These are phyloP conservation scores for Pleurotus ostreatus DNA, from an alignment of 768 basidiomycete species.

Conservation along the genomic window DNA sequence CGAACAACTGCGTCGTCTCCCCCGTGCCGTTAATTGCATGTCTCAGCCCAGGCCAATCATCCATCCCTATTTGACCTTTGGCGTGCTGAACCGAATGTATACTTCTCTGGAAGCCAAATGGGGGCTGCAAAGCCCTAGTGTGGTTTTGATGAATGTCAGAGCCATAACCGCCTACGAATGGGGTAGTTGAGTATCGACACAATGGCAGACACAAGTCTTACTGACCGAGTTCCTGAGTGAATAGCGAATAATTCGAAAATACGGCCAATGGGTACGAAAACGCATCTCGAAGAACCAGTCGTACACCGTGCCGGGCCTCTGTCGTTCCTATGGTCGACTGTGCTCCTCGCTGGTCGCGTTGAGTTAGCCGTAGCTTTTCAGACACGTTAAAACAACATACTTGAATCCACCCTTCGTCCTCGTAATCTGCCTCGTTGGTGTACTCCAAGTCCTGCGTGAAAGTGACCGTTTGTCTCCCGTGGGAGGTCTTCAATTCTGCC, in stretches of 20 bases:
- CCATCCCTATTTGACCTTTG: conserved; percentile 26
- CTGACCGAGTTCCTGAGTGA: conserved; percentile 20
- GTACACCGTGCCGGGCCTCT: conserved; percentile 45
- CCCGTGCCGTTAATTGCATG: conserved; percentile 30
- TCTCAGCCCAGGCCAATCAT: conserved; percentile 27
- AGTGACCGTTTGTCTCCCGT: conserved; percentile 37
- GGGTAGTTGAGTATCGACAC: neutral
- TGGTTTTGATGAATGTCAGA: conserved; percentile 26
- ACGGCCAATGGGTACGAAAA: conserved; percentile 48
- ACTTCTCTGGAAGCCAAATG: conserved; percentile 19
- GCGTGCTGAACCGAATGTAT: conserved; percentile 27
- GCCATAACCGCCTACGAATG: conserved; percentile 21
- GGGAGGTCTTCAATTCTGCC: conserved; percentile 45
- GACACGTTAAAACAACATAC: conserved; percentile 10
- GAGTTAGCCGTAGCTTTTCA: neutral
- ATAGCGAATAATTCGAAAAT: conserved; percentile 27
- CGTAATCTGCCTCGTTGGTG: conserved; percentile 47
- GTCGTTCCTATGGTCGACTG: conserved; percentile 48
- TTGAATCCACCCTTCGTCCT: conserved; percentile 34
- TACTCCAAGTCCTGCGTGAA: conserved; percentile 48
- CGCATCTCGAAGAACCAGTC: conserved; percentile 37
- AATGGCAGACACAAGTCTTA: neutral
- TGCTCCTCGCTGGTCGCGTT: conserved; percentile 34
- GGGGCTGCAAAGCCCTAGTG: conserved; percentile 22
- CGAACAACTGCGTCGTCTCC: conserved; percentile 25